Conservation (phyloP, 495 filamentous ascomycete species). For the Podospora conica region DNA sequence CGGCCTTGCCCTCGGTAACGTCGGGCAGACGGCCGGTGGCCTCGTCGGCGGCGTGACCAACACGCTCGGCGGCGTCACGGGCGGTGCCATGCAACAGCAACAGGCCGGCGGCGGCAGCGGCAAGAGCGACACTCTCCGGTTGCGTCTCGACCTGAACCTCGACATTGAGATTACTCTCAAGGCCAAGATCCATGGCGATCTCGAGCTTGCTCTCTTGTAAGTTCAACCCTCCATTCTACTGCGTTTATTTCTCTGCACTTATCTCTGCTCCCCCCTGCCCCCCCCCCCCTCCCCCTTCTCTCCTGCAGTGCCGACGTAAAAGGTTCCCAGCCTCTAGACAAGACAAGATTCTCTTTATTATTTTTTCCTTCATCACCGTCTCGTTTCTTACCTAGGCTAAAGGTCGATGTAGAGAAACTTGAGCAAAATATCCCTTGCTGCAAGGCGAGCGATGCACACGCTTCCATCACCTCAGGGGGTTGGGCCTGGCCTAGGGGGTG, state of each 20-base stretch:
- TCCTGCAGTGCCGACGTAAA: slow-evolving; percentile 15
- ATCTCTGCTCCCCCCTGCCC: slow-evolving; percentile 1
- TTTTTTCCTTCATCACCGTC: slow-evolving; percentile 8
- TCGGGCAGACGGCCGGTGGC: slow-evolving; percentile 60
- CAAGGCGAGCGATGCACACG: neutral
- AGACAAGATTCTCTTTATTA: slow-evolving; percentile 3
- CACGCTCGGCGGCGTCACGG: slow-evolving; percentile 53
- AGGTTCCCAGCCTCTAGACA: slow-evolving; percentile 13
- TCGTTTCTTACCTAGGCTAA: slow-evolving; percentile 28
- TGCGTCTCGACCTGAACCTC: slow-evolving; percentile 78
- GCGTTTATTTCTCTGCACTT: neutral
- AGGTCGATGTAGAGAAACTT: slow-evolving; percentile 36
- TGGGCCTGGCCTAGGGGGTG: neutral
- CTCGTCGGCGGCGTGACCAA: slow-evolving; percentile 52
- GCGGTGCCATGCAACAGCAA: slow-evolving; percentile 31
- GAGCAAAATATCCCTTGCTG: slow-evolving; percentile 12
- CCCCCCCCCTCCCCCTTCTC: slow-evolving; percentile 2
- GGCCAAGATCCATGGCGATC: slow-evolving; percentile 88
- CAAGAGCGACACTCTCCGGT: slow-evolving; percentile 58
- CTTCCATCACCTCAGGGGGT: neutral
- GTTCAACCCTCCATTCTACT: slow-evolving; percentile 22
- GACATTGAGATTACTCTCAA: slow-evolving; percentile 88
- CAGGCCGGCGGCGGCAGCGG: slow-evolving; percentile 48
- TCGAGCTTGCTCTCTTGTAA: slow-evolving; percentile 79
- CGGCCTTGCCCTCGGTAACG: slow-evolving; percentile 53